These are phyloP conservation scores for Cutaneotrichosporon arboriforme DNA, from an alignment of 1,284 basidiomycete genomes.

Conservation along the genomic window DNA sequence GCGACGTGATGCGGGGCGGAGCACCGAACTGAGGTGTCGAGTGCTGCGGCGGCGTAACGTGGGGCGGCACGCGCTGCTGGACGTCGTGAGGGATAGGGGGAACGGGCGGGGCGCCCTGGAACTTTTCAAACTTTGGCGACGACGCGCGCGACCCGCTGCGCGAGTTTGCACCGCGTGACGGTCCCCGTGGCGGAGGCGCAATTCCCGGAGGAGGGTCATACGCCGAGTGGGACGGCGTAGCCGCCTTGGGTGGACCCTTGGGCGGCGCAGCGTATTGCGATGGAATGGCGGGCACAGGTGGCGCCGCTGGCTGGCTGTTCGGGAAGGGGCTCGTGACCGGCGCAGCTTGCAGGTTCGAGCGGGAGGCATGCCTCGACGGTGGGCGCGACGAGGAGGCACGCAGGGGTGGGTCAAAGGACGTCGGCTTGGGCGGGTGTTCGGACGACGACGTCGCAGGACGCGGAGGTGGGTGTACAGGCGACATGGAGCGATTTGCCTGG, in stretches of 20 bases:
- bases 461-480: conserved; percentile 4
- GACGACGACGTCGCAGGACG: conserved; percentile 11
- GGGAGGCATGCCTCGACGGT: conserved; percentile 8
- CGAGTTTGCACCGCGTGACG: conserved; percentile 1
- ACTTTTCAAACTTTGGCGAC: conserved; percentile 2
- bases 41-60: neutral
- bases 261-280: conserved; percentile 3
- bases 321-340: conserved; percentile 5
- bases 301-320: neutral
- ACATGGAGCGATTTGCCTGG: neutral
- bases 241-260: neutral
- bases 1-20: conserved; percentile 17
- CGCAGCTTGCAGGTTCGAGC: conserved; percentile 11
- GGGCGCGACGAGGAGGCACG: conserved; percentile 17
- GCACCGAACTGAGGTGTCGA: neutral
- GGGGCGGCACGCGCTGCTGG: too few species aligned
- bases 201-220: neutral
- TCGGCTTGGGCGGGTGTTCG: conserved; percentile 14
- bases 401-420: conserved; percentile 31
- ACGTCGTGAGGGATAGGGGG: neutral
- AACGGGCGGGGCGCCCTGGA: conserved; percentile 3
- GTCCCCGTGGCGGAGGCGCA: conserved; percentile 1
- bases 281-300: conserved; percentile 16
- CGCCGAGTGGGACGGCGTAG: neutral
- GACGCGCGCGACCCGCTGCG: neutral